Percentiles rank a stretch among this genome's conserved stretches.
phyloP scores from a whole-genome alignment of 176 grass and related monocot genomes.

The Leersia perrieri region DNA sequence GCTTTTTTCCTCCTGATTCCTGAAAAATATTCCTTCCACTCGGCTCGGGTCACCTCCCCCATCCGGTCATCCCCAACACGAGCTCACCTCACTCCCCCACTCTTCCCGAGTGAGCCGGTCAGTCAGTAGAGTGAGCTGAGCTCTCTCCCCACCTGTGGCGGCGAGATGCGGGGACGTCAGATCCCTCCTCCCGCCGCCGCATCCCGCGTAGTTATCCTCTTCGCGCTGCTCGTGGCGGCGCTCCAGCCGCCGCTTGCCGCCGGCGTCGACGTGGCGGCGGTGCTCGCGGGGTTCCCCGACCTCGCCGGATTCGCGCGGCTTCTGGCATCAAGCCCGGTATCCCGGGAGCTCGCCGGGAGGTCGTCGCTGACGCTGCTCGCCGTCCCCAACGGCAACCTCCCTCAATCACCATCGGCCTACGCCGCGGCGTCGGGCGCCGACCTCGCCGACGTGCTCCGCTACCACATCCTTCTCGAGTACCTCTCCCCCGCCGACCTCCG shows the following conservation, averaged over 20 bases:
- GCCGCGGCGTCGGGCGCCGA: slow-evolving; percentile 49
- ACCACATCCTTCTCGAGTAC: slow-evolving; percentile 92
- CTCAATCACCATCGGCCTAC: slow-evolving; percentile 41
- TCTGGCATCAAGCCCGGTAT: slow-evolving; percentile 46
- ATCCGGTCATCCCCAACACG: not conserved
- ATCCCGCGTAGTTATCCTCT: slow-evolving; percentile 4
- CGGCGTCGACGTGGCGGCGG: slow-evolving; percentile 41
- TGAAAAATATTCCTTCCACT: slow-evolving; percentile 25
- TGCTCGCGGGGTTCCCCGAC: slow-evolving; percentile 53
- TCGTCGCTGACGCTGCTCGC: slow-evolving; percentile 82
- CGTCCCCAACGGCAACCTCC: slow-evolving; percentile 63
- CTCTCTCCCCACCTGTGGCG: slow-evolving; percentile 19
- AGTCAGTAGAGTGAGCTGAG: not conserved
- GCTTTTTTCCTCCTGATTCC: not conserved
- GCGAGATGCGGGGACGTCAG: slow-evolving; percentile 49
- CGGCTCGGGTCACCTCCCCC: slow-evolving; percentile 2
- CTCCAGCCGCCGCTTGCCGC: not conserved
- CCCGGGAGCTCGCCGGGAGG: slow-evolving; percentile 51
- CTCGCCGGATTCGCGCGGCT: slow-evolving; percentile 53
- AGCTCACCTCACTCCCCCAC: slow-evolving; percentile 33
- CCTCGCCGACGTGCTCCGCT: slow-evolving; percentile 76
- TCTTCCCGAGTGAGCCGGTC: slow-evolving; percentile 3
- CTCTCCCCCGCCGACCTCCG: slow-evolving; percentile 63
- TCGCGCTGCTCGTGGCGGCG: not conserved
- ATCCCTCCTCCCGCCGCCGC: slow-evolving; percentile 28